phyloP scores from a whole-genome alignment of 2,329 filamentous ascomycete genomes.

The Lasiodiplodia sp. region DNA sequence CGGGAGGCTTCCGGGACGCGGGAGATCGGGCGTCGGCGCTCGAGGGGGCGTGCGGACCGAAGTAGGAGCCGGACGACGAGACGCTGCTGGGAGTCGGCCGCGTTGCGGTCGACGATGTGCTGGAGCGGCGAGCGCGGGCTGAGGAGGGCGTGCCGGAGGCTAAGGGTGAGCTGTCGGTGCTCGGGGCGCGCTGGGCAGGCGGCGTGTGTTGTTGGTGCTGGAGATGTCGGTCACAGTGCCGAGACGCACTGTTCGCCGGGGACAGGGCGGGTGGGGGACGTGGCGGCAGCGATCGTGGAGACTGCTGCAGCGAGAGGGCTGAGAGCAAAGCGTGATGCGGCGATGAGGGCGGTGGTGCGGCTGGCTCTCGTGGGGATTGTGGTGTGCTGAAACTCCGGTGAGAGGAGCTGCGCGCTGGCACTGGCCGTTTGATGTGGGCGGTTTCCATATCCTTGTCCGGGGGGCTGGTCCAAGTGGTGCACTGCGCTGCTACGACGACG shows the following conservation, averaged over 20 bases:
- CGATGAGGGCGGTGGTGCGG: slow-evolving; percentile 25
- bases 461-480: slow-evolving; percentile 26
- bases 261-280: slow-evolving; percentile 21
- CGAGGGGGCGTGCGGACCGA: slow-evolving; percentile 40
- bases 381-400: slow-evolving; percentile 28
- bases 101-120: slow-evolving; percentile 25
- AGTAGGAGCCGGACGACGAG: slow-evolving; percentile 40
- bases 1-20: slow-evolving; percentile 50
- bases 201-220: slow-evolving; percentile 25
- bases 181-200: slow-evolving; percentile 21
- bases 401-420: slow-evolving; percentile 28
- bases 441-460: slow-evolving; percentile 28
- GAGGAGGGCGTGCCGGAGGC: slow-evolving; percentile 24
- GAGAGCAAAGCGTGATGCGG: slow-evolving; percentile 14
- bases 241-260: slow-evolving; percentile 29
- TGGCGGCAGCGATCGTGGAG: slow-evolving; percentile 18
- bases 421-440: slow-evolving; percentile 27
- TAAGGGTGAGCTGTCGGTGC: slow-evolving; percentile 22
- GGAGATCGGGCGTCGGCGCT: slow-evolving; percentile 43
- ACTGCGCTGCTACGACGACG: slow-evolving; percentile 24
- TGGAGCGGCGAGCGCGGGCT: slow-evolving; percentile 19
- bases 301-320: neutral
- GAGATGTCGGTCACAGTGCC: slow-evolving; percentile 29
- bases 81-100: slow-evolving; percentile 30
- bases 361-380: slow-evolving; percentile 25